Evolutionary conservation across 192 early-diverging fungal genomes (phyloP).

Genomic region (Backusella luteola): DNA sequence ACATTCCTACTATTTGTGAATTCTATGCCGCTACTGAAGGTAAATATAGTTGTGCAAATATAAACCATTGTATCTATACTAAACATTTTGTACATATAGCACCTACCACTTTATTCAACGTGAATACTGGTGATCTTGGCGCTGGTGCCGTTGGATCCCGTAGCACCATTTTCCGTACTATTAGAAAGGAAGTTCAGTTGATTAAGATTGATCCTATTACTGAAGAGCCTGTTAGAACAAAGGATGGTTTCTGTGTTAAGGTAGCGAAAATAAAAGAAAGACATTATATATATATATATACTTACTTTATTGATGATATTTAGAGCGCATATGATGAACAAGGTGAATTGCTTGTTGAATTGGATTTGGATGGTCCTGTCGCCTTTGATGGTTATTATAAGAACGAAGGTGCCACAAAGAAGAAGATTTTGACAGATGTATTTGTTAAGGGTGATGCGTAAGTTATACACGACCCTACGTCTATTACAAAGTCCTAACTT

Average conservation of each 20-base stretch:
- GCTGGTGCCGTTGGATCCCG: slow-evolving; percentile 63
- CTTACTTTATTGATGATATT: neutral
- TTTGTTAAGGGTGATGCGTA: slow-evolving; percentile 60
- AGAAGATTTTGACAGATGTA: slow-evolving; percentile 52
- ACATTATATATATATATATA: neutral
- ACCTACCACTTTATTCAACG: slow-evolving; percentile 43
- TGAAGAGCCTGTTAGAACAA: slow-evolving; percentile 51
- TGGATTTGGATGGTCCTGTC: slow-evolving; percentile 37
- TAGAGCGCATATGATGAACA: slow-evolving; percentile 43
- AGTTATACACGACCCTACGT: neutral
- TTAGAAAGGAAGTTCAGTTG: slow-evolving; percentile 42
- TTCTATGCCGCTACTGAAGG: slow-evolving; percentile 70
- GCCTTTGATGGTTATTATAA: slow-evolving; percentile 50
- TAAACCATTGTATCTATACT: neutral
- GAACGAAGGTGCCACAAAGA: slow-evolving; percentile 44
- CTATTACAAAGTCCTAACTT: neutral
- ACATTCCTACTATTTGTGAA: slow-evolving; percentile 57
- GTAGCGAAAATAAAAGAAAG: slow-evolving; percentile 5
- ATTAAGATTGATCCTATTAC: slow-evolving; percentile 58
- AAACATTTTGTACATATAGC: slow-evolving; percentile 4
- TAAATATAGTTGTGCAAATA: slow-evolving; percentile 24
- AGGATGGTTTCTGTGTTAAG: slow-evolving; percentile 52
- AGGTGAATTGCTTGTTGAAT: slow-evolving; percentile 56
- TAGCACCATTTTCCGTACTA: slow-evolving; percentile 36
- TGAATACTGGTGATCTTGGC: slow-evolving; percentile 45